A percentile compares a stretch with the other conserved stretches of the same genome.
Evolutionary conservation across 768 basidiomycete genomes (phyloP).

Genomic region (Pulveroboletus ravenelii): DNA sequence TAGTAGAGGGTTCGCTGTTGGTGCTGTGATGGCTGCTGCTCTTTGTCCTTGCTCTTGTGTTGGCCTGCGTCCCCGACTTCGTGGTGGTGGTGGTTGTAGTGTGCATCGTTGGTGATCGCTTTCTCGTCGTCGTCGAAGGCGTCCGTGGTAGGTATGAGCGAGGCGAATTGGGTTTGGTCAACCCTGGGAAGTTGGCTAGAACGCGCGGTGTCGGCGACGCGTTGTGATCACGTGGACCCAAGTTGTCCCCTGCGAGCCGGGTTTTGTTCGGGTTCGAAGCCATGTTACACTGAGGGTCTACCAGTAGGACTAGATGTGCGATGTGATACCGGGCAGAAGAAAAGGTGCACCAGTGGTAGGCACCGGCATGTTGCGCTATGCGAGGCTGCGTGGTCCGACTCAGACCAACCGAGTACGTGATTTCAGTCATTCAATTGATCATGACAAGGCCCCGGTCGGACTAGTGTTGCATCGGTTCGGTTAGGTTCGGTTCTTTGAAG

Average conservation of each 20-base stretch:
- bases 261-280: background rate
- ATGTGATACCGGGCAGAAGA: background rate
- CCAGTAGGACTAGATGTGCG: background rate
- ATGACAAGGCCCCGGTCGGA: too few relatives aligned
- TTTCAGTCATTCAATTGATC: background rate
- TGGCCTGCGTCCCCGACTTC: background rate
- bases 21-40: background rate
- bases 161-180: conserved; percentile 18
- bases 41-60: background rate
- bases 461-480: too few relatives aligned
- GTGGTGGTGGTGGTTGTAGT: background rate
- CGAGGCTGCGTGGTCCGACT: conserved; percentile 5
- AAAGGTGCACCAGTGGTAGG: too few relatives aligned
- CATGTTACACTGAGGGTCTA: conserved; percentile 1
- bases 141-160: background rate
- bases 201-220: conserved; percentile 23
- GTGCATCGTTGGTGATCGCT: background rate
- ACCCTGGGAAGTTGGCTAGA: conserved; percentile 28
- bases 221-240: conserved; percentile 27
- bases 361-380: background rate
- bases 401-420: conserved; percentile 21
- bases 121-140: conserved; percentile 1
- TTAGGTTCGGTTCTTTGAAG: too few relatives aligned
- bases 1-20: conserved; percentile 1
- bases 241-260: background rate